A percentile compares a stretch with the other conserved stretches of the same genome.
Conservation (phyloP, 1,284 basidiomycete genomes). For the Laetiporus sulphureus region DNA sequence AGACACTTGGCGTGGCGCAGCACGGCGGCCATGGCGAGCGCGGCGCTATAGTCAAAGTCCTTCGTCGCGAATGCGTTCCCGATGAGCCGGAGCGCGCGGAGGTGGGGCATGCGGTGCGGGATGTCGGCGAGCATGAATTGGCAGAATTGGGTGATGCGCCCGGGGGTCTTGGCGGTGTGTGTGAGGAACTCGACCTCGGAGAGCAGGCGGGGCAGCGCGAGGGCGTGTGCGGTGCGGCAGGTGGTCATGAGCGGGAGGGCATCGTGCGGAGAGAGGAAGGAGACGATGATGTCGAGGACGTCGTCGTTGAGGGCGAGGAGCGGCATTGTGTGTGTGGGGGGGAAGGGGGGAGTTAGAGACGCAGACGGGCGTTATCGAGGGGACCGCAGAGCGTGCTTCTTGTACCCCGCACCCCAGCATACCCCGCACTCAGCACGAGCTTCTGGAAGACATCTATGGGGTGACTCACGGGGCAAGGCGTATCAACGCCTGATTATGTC, state of each 20-base stretch:
- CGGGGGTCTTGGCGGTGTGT: conserved; percentile 3
- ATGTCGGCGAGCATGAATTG: background rate
- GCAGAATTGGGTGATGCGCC: conserved; percentile 12
- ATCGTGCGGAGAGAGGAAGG: conserved; percentile 10
- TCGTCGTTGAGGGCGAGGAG: conserved; percentile 14
- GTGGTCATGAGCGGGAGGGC: conserved; percentile 15
- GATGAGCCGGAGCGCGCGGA: background rate
- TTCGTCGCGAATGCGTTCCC: background rate
- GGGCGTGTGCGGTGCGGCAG: conserved; percentile 13
- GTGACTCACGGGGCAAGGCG: too few species aligned
- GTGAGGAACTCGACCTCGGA: conserved; percentile 14
- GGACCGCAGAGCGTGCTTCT: too few species aligned
- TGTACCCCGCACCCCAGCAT: too few species aligned
- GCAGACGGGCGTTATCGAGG: too few species aligned
- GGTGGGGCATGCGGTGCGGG: background rate
- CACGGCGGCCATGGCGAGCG: background rate
- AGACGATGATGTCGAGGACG: conserved; percentile 14
- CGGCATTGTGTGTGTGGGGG: too few species aligned
- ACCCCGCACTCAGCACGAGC: too few species aligned
- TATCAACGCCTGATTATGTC: too few species aligned
- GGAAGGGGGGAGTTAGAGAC: too few species aligned
- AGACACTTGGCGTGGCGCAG: background rate
- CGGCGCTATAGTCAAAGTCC: background rate
- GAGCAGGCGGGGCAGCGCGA: conserved; percentile 16
- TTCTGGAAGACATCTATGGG: too few species aligned